A percentile compares a stretch with the other conserved stretches of the same genome.
Conservation (phyloP, 305 asterid genomes). For the Fraxinus xanthoxyloides region DNA sequence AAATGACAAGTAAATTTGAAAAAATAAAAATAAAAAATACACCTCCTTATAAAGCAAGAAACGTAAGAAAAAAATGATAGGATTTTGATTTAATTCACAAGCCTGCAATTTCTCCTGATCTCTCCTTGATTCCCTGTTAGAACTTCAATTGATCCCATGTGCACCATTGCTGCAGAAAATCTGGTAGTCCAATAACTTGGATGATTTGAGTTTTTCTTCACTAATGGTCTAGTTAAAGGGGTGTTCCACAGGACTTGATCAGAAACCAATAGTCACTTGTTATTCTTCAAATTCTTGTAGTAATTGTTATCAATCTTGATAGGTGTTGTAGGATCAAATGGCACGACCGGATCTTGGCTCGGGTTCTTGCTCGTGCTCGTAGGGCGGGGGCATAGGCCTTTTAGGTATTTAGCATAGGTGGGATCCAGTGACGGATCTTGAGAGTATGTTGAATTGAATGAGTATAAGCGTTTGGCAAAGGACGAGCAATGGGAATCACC, state of each 20-base stretch:
- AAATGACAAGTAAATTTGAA: not conserved
- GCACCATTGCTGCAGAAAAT: not conserved
- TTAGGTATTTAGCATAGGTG: not conserved
- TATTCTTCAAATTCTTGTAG: not conserved
- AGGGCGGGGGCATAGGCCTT: not conserved
- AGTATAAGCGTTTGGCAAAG: not conserved
- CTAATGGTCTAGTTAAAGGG: not conserved
- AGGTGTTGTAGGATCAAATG: not conserved
- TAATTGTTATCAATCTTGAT: not conserved
- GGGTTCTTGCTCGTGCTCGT: not conserved
- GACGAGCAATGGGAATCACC: not conserved
- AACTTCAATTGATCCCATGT: not conserved
- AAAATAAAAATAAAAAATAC: not conserved
- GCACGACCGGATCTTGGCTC: not conserved
- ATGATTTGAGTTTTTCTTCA: not conserved
- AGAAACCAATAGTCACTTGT: not conserved
- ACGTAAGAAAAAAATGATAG: too few relatives aligned
- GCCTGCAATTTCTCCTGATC: not conserved
- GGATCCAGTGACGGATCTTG: not conserved
- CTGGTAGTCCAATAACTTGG: not conserved
- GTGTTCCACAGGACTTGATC: not conserved
- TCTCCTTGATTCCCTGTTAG: not conserved
- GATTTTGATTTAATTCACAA: not conserved
- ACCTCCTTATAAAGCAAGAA: too few relatives aligned
- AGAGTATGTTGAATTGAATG: not conserved